phyloP scores from a whole-genome alignment of 2,329 filamentous ascomycete species.

The Aspergillus candidus region DNA sequence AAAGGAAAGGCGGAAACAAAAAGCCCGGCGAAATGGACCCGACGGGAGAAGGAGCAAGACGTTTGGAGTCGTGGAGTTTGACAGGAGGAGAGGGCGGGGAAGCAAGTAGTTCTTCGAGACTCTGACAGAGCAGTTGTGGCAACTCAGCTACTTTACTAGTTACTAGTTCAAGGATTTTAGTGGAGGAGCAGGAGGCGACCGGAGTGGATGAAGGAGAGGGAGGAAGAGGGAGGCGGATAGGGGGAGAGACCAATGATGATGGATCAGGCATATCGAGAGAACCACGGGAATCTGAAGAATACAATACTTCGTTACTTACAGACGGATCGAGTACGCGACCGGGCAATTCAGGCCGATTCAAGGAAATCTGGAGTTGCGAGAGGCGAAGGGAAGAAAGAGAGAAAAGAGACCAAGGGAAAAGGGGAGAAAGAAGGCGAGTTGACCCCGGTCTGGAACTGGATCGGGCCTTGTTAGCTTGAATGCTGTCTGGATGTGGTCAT shows the following conservation, averaged over 20 bases:
- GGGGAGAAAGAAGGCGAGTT: conserved; percentile 1
- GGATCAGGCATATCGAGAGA: neutral
- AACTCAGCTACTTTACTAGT: too few species aligned
- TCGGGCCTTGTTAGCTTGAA: too few species aligned
- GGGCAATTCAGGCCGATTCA: too few species aligned
- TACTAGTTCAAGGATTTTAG: too few species aligned
- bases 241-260: conserved; percentile 7
- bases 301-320: too few species aligned
- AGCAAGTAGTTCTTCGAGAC: neutral
- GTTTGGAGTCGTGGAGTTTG: neutral
- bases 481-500: too few species aligned
- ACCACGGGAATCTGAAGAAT: neutral
- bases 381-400: conserved; percentile 4
- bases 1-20: neutral
- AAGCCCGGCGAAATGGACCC: neutral
- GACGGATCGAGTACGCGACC: neutral
- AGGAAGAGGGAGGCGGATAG: conserved; percentile 3
- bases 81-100: neutral
- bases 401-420: conserved; percentile 2
- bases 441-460: too few species aligned
- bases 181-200: neutral
- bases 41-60: too few species aligned
- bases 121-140: too few species aligned
- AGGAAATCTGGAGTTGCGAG: neutral
- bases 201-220: conserved; percentile 1